Percentiles rank a stretch among this genome's conserved stretches.
These are phyloP conservation scores for Dittrichia graveolens DNA, from an alignment of 129 eudicot species.

Conservation along the genomic window DNA sequence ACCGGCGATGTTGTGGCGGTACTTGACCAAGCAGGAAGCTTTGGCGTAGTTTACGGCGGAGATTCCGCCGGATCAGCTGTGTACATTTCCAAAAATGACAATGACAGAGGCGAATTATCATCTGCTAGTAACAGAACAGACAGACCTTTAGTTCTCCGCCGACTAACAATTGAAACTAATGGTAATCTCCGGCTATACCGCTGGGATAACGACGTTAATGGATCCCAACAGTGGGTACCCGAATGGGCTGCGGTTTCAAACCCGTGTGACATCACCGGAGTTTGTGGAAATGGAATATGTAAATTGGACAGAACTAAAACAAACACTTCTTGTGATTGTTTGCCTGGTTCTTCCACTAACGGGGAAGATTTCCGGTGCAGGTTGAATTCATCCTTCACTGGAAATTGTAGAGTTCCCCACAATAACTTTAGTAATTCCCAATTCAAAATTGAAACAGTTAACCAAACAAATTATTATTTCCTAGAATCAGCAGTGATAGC, in stretches of 20 bases:
- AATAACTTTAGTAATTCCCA: slow-evolving; percentile 45
- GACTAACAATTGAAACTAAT: slow-evolving; percentile 71
- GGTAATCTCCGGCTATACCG: slow-evolving; percentile 78
- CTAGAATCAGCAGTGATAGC: slow-evolving; percentile 72
- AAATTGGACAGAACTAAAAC: slow-evolving; percentile 61
- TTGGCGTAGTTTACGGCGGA: slow-evolving; percentile 81
- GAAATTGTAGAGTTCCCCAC: slow-evolving; percentile 47
- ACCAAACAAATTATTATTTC: slow-evolving; percentile 73
- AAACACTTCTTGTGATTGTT: slow-evolving; percentile 65
- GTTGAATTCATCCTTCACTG: slow-evolving; percentile 50
- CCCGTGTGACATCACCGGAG: slow-evolving; percentile 89
- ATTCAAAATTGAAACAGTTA: slow-evolving; percentile 50
- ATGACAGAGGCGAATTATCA: slow-evolving; percentile 60
- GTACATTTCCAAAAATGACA: slow-evolving; percentile 78
- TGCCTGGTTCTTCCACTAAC: slow-evolving; percentile 52
- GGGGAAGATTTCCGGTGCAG: slow-evolving; percentile 48
- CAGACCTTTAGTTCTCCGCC: slow-evolving; percentile 51
- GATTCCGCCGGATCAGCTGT: slow-evolving; percentile 63
- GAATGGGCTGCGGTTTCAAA: slow-evolving; percentile 99
- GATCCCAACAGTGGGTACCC: slow-evolving; percentile 84
- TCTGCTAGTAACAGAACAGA: slow-evolving; percentile 45
- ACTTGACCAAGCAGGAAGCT: slow-evolving; percentile 76
- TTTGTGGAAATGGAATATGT: slow-evolving; percentile 90
- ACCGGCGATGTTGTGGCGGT: slow-evolving; percentile 91
- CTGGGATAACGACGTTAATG: slow-evolving; percentile 90